phyloP scores from a whole-genome alignment of 306 rosid species.

The Dalbergia cochinchinensis region DNA sequence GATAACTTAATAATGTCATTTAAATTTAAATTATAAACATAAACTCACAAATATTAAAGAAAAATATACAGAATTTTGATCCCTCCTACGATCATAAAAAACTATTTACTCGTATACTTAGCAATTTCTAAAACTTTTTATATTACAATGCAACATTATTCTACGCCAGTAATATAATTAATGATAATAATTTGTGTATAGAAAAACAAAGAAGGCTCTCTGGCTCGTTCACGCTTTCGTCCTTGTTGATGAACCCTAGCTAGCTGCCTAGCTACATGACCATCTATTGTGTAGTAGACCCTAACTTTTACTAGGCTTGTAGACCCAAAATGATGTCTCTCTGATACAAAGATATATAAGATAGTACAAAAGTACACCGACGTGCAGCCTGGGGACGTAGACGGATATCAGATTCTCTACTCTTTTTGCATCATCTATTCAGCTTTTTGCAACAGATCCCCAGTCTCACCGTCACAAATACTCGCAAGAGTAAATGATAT shows the following conservation, averaged over 20 bases:
- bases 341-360: conserved; percentile 38
- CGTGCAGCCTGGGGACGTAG: conserved; percentile 43
- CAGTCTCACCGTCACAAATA: conserved; percentile 15
- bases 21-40: too few relatives aligned
- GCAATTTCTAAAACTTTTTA: too few relatives aligned
- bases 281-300: background rate
- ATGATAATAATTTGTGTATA: background rate
- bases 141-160: too few relatives aligned
- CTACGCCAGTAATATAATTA: too few relatives aligned
- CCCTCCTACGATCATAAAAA: background rate
- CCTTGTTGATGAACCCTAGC: background rate
- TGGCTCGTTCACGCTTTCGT: conserved; percentile 6
- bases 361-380: conserved; percentile 42
- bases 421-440: conserved; percentile 37
- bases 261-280: background rate
- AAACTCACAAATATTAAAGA: too few relatives aligned
- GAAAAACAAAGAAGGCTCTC: background rate
- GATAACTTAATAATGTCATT: too few relatives aligned
- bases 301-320: conserved; percentile 23
- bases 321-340: conserved; percentile 47
- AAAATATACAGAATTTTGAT: too few relatives aligned
- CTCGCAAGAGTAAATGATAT: too few relatives aligned
- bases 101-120: too few relatives aligned
- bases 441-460: conserved; percentile 46
- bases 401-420: conserved; percentile 25